Evolutionary conservation across 2,329 filamentous ascomycete genomes (phyloP), one percentile per base, ranked within the genome.

Genomic region (Colletotrichum orbiculare): DNA sequence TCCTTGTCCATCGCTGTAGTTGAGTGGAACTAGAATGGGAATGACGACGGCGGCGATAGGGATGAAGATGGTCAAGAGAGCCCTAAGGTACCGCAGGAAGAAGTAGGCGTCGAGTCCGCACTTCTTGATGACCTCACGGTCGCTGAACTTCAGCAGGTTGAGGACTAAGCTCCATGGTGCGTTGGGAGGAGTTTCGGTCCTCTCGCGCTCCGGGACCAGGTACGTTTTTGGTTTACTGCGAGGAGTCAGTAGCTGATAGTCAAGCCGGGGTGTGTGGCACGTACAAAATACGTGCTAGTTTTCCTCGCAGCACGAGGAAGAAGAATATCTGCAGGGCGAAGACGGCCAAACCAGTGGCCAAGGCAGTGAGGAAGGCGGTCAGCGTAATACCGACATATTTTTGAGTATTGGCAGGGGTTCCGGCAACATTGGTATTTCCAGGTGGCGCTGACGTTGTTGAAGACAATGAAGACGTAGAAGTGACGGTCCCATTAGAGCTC

Each of bases 71-170:
- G 97, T 89, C 47, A 98, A 85, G 6, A 98, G 87, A 76, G 73
- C 86, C 69, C 86, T 86, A 12, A 88, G 86, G 73, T 97, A 99
- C 67, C 96, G 91, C 1, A 99, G 84, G 77, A 99, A 99, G 82
- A 98, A 97, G 79, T 97, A 99, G 73, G 95, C 94, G 75, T 99
- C 96, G 9, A 99, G 86, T 15, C 96, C 96, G 71, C 95, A 97
- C 77, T 97, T 97, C 57, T 95, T 91, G 72, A 99, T 97, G 70
- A 99, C 88, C 71, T 97, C 93, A 11, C 92, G 84, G 67, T 92
- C 86, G 82, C 88, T 76, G 80, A 92, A 80, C 81, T 89, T 76
- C 80, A 92, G 83, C 83, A 97, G 69, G 81, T 81, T 75, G 77
- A 85, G 74, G 70, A 87, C 69, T 64, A 89, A 76, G 12, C 80